Evolutionary conservation across 78 protist species (phyloP).

Genomic region (Cavenderia fasciculata): DNA sequence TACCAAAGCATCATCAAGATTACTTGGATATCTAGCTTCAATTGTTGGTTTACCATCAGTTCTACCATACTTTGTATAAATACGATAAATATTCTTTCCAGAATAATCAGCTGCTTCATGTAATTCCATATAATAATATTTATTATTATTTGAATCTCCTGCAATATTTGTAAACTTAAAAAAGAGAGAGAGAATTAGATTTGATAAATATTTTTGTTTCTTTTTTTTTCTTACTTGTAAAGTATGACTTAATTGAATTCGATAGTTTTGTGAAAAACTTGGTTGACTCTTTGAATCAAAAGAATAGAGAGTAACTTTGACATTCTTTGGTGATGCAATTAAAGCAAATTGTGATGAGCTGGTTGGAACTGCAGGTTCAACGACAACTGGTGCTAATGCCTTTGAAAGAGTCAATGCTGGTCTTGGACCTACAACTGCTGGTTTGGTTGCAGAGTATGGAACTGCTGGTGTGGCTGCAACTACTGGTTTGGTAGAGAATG

Average conservation of each 20-base stretch:
- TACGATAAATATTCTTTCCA: background rate
- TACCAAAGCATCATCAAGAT: constrained; percentile 14
- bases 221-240: constrained; percentile 28
- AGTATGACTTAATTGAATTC: background rate
- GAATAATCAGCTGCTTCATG: background rate
- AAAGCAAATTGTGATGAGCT: background rate
- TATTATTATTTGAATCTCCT: constrained; percentile 31
- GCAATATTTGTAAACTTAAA: constrained; percentile 40
- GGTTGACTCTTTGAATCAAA: constrained; percentile 2
- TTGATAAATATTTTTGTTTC: background rate
- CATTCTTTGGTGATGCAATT: constrained; percentile 5
- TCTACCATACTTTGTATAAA: constrained; percentile 61
- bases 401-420: background rate
- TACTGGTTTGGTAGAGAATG: background rate
- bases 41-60: constrained; percentile 52
- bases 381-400: background rate
- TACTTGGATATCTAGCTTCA: constrained; percentile 12
- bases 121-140: constrained; percentile 48
- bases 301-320: background rate
- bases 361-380: background rate
- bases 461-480: background rate
- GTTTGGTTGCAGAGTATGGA: background rate
- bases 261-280: background rate
- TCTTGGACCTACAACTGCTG: background rate
- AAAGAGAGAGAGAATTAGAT: background rate